Percentiles rank a stretch among this genome's conserved stretches.
Evolutionary conservation across 345 rosid genomes (phyloP).

Genomic region (Eucalyptus cloeziana): DNA sequence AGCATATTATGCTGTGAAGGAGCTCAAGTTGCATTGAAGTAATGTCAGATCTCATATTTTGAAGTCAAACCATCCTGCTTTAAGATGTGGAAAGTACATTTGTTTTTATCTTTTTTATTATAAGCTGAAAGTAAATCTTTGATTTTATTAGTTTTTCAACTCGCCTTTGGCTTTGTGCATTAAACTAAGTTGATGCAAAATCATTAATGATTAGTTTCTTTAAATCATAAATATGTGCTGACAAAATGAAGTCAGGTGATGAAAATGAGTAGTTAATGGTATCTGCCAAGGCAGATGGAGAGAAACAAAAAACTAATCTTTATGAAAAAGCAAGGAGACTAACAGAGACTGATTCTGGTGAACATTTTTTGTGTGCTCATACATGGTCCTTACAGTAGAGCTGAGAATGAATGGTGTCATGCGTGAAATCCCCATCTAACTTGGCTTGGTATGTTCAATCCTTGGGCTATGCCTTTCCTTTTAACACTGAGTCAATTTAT

Average conservation of each 20-base stretch:
- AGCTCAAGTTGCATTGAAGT: neutral
- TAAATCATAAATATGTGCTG: neutral
- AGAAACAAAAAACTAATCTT: neutral
- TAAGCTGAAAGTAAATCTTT: neutral
- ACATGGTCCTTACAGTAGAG: neutral
- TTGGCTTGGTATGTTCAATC: neutral
- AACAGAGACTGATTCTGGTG: neutral
- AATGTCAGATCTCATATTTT: neutral
- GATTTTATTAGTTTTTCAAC: neutral
- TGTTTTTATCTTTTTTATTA: neutral
- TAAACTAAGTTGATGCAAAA: neutral
- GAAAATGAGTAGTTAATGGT: neutral
- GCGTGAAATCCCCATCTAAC: neutral
- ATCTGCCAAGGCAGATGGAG: neutral
- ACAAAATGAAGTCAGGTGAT: neutral
- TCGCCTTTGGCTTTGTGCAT: neutral
- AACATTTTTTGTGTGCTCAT: neutral
- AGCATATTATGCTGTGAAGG: neutral
- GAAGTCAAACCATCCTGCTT: neutral
- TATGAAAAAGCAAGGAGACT: neutral
- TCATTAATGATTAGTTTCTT: neutral
- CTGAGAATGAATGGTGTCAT: neutral
- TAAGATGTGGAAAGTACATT: neutral
- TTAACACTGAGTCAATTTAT: neutral
- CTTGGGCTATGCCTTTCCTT: neutral